These are phyloP conservation scores for Coniochaeta sp. DNA, from an alignment of 2,329 filamentous ascomycete species.

Conservation along the genomic window DNA sequence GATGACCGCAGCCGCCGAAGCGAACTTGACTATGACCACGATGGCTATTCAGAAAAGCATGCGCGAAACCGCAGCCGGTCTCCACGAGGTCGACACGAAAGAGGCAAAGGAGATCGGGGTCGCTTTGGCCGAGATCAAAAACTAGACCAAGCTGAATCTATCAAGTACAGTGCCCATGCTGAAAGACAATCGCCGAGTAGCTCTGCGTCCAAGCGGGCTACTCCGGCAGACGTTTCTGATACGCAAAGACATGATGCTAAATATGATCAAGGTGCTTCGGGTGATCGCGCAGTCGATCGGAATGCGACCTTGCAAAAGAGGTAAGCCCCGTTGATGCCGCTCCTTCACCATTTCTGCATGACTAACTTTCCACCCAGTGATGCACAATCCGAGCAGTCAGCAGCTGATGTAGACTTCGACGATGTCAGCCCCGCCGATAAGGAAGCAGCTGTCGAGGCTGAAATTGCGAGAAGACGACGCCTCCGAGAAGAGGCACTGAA, in stretches of 20 bases:
- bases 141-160: conserved; percentile 21
- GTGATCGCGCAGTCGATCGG: conserved; percentile 27
- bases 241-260: conserved; percentile 60
- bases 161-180: conserved; percentile 39
- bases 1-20: conserved; percentile 22
- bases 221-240: conserved; percentile 51
- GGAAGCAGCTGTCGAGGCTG: conserved; percentile 44
- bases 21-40: conserved; percentile 24
- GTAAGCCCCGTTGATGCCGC: conserved; percentile 16
- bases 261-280: conserved; percentile 54
- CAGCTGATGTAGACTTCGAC: conserved; percentile 33
- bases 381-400: conserved; percentile 7
- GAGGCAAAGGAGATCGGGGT: conserved; percentile 19
- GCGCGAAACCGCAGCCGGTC: conserved; percentile 20
- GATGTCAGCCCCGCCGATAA: conserved; percentile 64
- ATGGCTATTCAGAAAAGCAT: conserved; percentile 20
- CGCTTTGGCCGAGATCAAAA: conserved; percentile 19
- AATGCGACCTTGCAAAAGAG: conserved; percentile 23
- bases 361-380: neutral
- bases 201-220: conserved; percentile 58
- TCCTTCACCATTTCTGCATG: neutral
- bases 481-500: conserved; percentile 75
- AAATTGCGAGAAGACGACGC: conserved; percentile 79
- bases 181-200: conserved; percentile 44
- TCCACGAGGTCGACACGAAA: conserved; percentile 16